phyloP scores from a whole-genome alignment of 768 basidiomycete genomes.

The Lactarius evosmus region DNA sequence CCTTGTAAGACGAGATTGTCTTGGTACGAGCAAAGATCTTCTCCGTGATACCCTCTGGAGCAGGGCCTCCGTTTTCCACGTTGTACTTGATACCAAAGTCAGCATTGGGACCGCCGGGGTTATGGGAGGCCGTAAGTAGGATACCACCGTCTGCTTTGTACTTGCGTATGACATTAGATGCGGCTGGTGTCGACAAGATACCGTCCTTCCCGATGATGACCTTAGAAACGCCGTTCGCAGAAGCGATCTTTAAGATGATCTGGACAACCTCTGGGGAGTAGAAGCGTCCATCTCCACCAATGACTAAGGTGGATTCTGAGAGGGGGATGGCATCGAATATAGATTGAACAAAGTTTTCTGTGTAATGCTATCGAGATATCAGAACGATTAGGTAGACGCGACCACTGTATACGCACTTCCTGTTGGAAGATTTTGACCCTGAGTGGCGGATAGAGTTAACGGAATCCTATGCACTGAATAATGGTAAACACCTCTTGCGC shows the following conservation, averaged over 20 bases:
- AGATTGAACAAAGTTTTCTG: constrained; percentile 96
- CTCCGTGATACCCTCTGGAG: constrained; percentile 94
- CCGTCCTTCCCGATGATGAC: constrained; percentile 89
- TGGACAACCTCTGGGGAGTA: constrained; percentile 85
- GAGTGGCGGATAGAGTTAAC: constrained; percentile 23
- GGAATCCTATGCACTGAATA: background rate
- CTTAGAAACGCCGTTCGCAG: constrained; percentile 88
- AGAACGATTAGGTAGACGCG: constrained; percentile 26
- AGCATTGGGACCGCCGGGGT: constrained; percentile 96
- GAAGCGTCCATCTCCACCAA: constrained; percentile 97
- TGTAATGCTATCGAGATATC: constrained; percentile 67
- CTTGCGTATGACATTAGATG: constrained; percentile 91
- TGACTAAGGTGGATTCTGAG: constrained; percentile 79
- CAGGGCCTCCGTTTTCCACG: constrained; percentile 94
- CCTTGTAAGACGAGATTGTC: constrained; percentile 80
- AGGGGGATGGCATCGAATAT: constrained; percentile 89
- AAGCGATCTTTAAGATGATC: constrained; percentile 89
- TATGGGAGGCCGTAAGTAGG: constrained; percentile 94
- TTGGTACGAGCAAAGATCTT: constrained; percentile 92
- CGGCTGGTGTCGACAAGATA: constrained; percentile 96
- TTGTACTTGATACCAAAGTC: constrained; percentile 99
- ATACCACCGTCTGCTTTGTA: constrained; percentile 97
- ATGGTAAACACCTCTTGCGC: constrained; percentile 71
- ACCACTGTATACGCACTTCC: constrained; percentile 50
- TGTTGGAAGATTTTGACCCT: constrained; percentile 99